Percentiles rank a stretch among this genome's conserved stretches.
Evolutionary conservation across 2,329 filamentous ascomycete species (phyloP).

Genomic region (Atkinsonella texensis): DNA sequence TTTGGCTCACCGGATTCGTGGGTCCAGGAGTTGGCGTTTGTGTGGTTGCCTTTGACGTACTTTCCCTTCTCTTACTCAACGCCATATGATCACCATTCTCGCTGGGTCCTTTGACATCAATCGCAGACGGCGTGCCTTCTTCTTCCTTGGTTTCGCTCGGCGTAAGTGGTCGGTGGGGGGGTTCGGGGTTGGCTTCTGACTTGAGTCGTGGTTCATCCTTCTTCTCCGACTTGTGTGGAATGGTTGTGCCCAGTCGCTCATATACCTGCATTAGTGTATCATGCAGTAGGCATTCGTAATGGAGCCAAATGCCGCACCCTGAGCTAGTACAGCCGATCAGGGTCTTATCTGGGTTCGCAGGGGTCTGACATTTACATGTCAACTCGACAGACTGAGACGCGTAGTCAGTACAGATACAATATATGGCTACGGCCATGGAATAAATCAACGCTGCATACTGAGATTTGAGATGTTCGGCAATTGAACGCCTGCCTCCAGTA

Average conservation of each 20-base stretch:
- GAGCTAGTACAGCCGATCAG: constrained; percentile 45
- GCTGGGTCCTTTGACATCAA: constrained; percentile 38
- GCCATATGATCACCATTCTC: constrained; percentile 27
- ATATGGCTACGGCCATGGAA: too few species aligned
- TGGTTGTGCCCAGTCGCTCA: constrained; percentile 36
- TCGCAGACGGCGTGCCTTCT: constrained; percentile 34
- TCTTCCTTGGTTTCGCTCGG: constrained; percentile 38
- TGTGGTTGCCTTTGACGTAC: constrained; percentile 17
- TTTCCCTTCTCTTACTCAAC: constrained; percentile 22
- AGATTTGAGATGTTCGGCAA: constrained; percentile 42
- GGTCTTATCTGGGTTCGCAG: constrained; percentile 49
- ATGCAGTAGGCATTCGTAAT: constrained; percentile 49
- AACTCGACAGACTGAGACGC: constrained; percentile 36
- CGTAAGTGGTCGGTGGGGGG: constrained; percentile 31
- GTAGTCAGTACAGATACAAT: neutral
- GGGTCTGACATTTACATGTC: constrained; percentile 46
- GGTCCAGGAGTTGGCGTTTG: constrained; percentile 21
- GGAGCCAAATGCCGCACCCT: constrained; percentile 48
- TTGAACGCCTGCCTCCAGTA: constrained; percentile 57
- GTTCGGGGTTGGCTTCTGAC: constrained; percentile 23
- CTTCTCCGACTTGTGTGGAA: constrained; percentile 40
- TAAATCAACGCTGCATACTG: constrained; percentile 30
- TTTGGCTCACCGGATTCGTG: constrained; percentile 13
- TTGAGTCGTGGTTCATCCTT: constrained; percentile 26
- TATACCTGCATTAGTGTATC: constrained; percentile 39